phyloP scores from a whole-genome alignment of 2,329 filamentous ascomycete genomes.

The Talaromyces funiculosus region DNA sequence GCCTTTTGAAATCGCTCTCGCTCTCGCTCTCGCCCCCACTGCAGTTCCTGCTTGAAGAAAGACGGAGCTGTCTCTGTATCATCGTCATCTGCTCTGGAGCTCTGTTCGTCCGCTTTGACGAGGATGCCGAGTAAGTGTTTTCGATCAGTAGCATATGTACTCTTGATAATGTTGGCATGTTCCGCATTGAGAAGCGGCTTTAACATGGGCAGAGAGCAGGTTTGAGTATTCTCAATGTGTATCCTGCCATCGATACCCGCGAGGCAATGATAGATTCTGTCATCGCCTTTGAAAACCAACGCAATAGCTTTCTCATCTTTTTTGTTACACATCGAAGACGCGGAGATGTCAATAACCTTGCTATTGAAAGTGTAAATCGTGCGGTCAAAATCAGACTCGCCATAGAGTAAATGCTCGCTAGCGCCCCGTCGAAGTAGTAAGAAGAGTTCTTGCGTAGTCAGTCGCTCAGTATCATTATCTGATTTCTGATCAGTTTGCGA shows the following conservation, averaged over 20 bases:
- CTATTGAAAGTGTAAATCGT: slow-evolving; percentile 24
- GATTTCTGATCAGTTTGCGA: background rate
- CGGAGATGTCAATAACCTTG: slow-evolving; percentile 26
- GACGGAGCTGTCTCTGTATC: slow-evolving; percentile 22
- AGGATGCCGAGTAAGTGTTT: slow-evolving; percentile 25
- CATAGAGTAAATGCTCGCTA: slow-evolving; percentile 30
- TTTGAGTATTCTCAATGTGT: background rate
- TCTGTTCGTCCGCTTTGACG: slow-evolving; percentile 23
- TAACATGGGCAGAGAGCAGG: slow-evolving; percentile 17
- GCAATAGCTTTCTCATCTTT: slow-evolving; percentile 18
- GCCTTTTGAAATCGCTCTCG: background rate
- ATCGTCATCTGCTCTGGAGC: slow-evolving; percentile 20
- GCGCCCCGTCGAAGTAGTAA: slow-evolving; percentile 27
- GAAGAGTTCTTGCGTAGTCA: slow-evolving; percentile 26
- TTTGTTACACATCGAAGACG: slow-evolving; percentile 27
- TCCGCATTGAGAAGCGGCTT: slow-evolving; percentile 18
- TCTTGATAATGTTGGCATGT: slow-evolving; percentile 27
- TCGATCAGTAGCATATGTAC: slow-evolving; percentile 19
- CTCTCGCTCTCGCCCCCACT: background rate
- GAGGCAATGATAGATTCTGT: slow-evolving; percentile 25
- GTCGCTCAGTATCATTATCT: slow-evolving; percentile 16
- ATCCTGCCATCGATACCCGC: slow-evolving; percentile 17
- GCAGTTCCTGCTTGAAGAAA: slow-evolving; percentile 25
- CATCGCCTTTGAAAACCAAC: slow-evolving; percentile 27
- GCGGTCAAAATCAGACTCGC: slow-evolving; percentile 28